Base-by-base conservation (phyloP, 164 flowering plant genomes). In the Akebia trifoliata region DNA sequence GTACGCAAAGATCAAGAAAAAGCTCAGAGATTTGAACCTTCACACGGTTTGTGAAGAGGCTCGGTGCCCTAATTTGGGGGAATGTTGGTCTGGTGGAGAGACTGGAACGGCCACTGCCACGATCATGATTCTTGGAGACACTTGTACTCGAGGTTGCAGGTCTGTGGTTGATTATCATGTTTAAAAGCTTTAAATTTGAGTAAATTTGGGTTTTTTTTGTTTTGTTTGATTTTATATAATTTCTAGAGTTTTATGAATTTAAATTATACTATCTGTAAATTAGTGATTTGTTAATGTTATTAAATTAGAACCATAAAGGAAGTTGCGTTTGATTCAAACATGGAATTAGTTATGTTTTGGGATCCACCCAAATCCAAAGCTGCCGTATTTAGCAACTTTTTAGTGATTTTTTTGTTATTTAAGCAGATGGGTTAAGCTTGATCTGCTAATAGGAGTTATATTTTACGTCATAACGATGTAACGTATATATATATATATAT, bases 1-100 rank as follows among this genome's bases (percentile, higher is more conserved):
- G 64, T 71, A 71, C 52, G 31, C 71, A 8, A 50, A 39, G 44
- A 71, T 71, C 43, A 71, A 71, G 68, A 52, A 37, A 28, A 71
- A 66, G 57, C 55, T 71, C 14, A 54, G 71, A 57, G 68, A 71
- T 12, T 44, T 71, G 58, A 66, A 66, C 26, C 70, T 71, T 14
- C 71, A 71, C 20, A 71, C 74, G 0, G 74, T 71, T 18, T 71
- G 74, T 42, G 74, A 71, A 39, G 74, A 71, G 54, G 74, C 74
- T 9, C 37, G 57, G 9, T 71, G 70, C 54, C 74, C 74, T 32
- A 70, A 70, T 58, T 30, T 70, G 36, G 74, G 61, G 4, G 74
- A 70, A 56, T 70, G 74, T 50, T 70, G 74, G 74, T 66, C 74
- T 18, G 74, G 74, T 31, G 74, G 74, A 2, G 74, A 70, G 60